Base-by-base conservation (phyloP, 176 grass and related monocot genomes). In the Areca catechu region DNA sequence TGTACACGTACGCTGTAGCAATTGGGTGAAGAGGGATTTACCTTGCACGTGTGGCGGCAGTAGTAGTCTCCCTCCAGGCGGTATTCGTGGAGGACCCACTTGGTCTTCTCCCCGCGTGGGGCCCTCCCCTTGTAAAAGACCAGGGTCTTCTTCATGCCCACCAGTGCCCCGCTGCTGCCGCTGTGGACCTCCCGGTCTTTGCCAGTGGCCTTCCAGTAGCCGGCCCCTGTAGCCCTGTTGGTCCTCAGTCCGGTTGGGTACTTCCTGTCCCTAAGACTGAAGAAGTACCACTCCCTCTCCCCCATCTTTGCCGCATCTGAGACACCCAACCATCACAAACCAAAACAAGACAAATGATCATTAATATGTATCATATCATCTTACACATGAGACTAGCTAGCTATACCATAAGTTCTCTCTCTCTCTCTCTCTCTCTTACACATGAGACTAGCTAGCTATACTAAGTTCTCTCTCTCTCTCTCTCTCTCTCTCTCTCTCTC, bases 111-210 rank as follows among this genome's bases (percentile, higher is more conserved):
- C 4, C 93, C 93, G 15, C 84, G 77, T 0, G 93, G 93, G 0
- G 93, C 93, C 4, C 93, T 82, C 0, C 93, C 88, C 70, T 78
- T 89, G 73, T 98, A 92, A 75, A 98, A 98, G 54, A 98, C 93
- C n/a, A 98, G 81, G 4, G 93, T 98, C 76, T 98, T 98, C 73
- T 98, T 98, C 93, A 89, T 92, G 16, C 93, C 93, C 30, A 98
- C 61, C 20, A 98, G 73, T 5, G 70, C 60, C 14, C 93, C 88
- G 4, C 53, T 79, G 69, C 80, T 55, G 68, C 75, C 68, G 70
- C 59, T 88, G 71, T 77, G 69, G n/a, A 98, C 87, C 73, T 98
- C 93, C 5, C 93, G 72, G 74, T 98, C 93, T 74, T 98, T 92
- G 0, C 93, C 93, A 0, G 93, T 98, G 64, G 93, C 93, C 81